Base-by-base conservation (phyloP, 2,329 filamentous ascomycete species). In the Amphichorda felina region DNA sequence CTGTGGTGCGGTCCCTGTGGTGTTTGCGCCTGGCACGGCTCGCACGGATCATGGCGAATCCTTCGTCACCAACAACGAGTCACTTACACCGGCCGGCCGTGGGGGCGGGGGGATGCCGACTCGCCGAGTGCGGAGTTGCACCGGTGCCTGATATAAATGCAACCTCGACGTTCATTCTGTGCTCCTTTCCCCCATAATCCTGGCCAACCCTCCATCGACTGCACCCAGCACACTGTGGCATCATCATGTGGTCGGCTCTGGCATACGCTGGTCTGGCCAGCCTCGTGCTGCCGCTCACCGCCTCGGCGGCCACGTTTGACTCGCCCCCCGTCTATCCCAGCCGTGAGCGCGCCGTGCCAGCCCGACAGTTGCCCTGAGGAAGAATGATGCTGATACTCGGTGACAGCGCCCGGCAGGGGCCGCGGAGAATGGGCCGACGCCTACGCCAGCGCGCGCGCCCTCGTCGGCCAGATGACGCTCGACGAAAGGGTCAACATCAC, bases 391-490 rank as follows among this genome's bases (percentile, higher is more conserved):
- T 24, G 21, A 24, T 10, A 24, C 21, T 24, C 21, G 10, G 6
- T 24, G 21, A 24, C 21, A 24, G 21, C 21, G 21, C 21, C 21
- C 10, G 21, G 21, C 21, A 24, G 10, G 21, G 21, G 21, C 21
- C 21, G 10, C 21, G 21, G 58, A 2, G 39, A 38, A 19, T 82
- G 78, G 78, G 59, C 61, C 7, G 57, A 61, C 18, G 74, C 76
- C 29, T 81, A 79, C 46, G 54, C 55, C 30, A 72, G 68, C 41
- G 77, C 78, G 2, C 60, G 65, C 24, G 50, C 56, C 2, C 54
- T 82, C 3, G 76, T 81, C 8, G 56, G 57, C 19, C 66, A 71
- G 35, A 72, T 82, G 69, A 82, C 76, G 0, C 52, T 82, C 2
- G 75, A 77, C 10, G 78, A 82, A 48, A 81, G 77, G 48, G 73